These are phyloP conservation scores for Globisporangium acanthophoron DNA, from an alignment of 352 stramenopile species.

Conservation along the genomic window DNA sequence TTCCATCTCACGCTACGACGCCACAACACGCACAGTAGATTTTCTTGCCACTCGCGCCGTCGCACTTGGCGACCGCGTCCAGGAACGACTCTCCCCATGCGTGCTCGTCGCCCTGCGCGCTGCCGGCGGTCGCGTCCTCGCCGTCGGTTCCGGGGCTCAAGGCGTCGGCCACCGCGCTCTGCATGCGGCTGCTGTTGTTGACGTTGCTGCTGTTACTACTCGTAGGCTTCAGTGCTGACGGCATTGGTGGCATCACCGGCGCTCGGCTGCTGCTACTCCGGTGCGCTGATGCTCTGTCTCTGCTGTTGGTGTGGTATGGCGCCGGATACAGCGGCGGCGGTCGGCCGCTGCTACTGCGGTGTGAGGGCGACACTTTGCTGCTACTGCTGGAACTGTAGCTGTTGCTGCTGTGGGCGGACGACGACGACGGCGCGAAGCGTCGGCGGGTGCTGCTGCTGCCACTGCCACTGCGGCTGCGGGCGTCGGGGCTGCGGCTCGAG, in stretches of 20 bases:
- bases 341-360: background rate
- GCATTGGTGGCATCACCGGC: background rate
- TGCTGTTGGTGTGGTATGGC: background rate
- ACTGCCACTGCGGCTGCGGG: background rate
- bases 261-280: background rate
- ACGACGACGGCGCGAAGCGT: background rate
- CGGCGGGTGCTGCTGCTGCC: background rate
- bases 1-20: background rate
- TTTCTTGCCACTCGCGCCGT: conserved; percentile 37
- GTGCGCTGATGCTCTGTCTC: background rate
- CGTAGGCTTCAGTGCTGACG: background rate
- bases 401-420: background rate
- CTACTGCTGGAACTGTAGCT: background rate
- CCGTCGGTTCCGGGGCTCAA: background rate
- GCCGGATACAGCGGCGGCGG: background rate
- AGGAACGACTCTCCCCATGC: conserved; percentile 31
- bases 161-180: background rate
- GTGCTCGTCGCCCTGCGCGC: background rate
- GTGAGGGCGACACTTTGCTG: background rate
- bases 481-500: background rate
- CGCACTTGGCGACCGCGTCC: conserved; percentile 44
- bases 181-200: background rate
- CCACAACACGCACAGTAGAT: conserved; percentile 36
- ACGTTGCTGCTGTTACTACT: no score
- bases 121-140: background rate